A percentile compares a stretch with the other conserved stretches of the same genome.
Conservation (phyloP, 2,329 filamentous ascomycete genomes). For the Botrytis paeoniae region DNA sequence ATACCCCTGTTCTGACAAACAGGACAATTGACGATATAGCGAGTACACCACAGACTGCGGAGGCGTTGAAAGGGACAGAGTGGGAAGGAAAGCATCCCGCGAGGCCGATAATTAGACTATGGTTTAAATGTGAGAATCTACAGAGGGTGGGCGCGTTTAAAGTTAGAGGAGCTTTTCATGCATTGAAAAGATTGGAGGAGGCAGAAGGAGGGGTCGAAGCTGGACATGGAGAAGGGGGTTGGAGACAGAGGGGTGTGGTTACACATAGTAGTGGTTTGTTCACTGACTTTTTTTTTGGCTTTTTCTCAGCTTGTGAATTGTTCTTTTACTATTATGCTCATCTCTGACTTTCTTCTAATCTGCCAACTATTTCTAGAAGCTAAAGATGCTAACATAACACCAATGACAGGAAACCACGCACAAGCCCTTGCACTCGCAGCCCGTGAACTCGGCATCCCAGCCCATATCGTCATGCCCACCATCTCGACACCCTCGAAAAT, state of each 20-base stretch:
- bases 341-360: background rate
- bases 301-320: background rate
- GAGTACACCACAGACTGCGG: slow-evolving; percentile 61
- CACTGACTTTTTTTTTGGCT: background rate
- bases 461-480: slow-evolving; percentile 89
- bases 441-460: slow-evolving; percentile 66
- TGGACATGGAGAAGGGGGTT: slow-evolving; percentile 58
- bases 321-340: background rate
- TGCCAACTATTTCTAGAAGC: background rate
- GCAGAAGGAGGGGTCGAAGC: slow-evolving; percentile 60
- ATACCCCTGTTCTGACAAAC: slow-evolving; percentile 79
- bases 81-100: slow-evolving; percentile 58
- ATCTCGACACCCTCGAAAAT: slow-evolving; percentile 86
- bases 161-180: slow-evolving; percentile 85
- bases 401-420: slow-evolving; percentile 76
- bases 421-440: slow-evolving; percentile 89
- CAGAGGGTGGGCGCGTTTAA: slow-evolving; percentile 94
- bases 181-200: slow-evolving; percentile 64
- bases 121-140: slow-evolving; percentile 95
- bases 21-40: slow-evolving; percentile 71
- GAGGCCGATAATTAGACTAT: slow-evolving; percentile 66
- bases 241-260: slow-evolving; percentile 67
- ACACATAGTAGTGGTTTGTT: slow-evolving; percentile 81
- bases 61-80: slow-evolving; percentile 53
- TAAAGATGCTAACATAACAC: background rate